phyloP scores from a whole-genome alignment of 306 rosid species.

The Astragalus glycyphyllos region DNA sequence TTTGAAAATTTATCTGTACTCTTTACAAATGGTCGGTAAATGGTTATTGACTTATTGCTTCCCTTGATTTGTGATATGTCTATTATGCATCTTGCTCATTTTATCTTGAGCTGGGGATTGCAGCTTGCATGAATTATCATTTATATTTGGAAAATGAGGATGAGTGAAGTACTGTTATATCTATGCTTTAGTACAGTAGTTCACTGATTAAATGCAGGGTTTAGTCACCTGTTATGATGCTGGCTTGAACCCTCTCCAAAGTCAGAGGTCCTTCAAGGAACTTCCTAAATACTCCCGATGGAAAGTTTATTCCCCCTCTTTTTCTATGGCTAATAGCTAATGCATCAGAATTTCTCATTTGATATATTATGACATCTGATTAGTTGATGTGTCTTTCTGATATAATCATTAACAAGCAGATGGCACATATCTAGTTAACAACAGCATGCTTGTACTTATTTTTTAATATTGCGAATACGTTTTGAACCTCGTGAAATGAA shows the following conservation, averaged over 20 bases:
- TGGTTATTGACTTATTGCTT: not conserved
- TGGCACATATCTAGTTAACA: constrained; percentile 3
- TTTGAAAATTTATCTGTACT: not conserved
- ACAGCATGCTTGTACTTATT: not conserved
- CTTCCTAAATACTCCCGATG: constrained; percentile 9
- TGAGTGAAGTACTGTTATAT: not conserved
- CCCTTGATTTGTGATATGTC: not conserved
- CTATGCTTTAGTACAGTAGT: not conserved
- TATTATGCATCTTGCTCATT: not conserved
- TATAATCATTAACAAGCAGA: not conserved
- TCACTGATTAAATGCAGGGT: constrained; percentile 20
- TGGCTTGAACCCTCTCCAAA: not conserved
- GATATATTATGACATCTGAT: constrained; percentile 9
- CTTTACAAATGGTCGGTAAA: not conserved
- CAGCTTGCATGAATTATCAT: constrained; percentile 20
- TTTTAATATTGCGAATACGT: constrained; percentile 26
- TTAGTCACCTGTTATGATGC: constrained; percentile 12
- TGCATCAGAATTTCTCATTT: constrained; percentile 2
- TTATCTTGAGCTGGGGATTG: not conserved
- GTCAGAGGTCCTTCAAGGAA: constrained; percentile 1
- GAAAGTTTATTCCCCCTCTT: not conserved
- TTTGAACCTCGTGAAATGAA: constrained; percentile 7
- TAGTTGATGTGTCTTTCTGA: constrained; percentile 10
- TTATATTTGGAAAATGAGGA: constrained; percentile 6
- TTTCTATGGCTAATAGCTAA: not conserved